These are phyloP conservation scores for Fusarium devonianum DNA, from an alignment of 2,329 filamentous ascomycete genomes.

Conservation along the genomic window DNA sequence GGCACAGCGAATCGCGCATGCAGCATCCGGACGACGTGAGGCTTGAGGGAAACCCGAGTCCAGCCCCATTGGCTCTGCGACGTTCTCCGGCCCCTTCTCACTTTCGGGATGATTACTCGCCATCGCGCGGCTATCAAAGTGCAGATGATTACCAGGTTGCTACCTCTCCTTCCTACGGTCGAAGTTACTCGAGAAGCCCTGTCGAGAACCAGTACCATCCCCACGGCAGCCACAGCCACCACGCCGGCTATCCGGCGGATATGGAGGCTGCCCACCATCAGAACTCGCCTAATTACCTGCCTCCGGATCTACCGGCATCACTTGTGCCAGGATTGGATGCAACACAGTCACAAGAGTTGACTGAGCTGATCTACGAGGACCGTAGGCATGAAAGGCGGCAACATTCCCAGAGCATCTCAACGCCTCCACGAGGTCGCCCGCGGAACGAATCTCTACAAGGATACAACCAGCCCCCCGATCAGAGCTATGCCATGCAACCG, in stretches of 20 bases:
- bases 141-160: conserved; percentile 38
- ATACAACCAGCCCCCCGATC: conserved; percentile 36
- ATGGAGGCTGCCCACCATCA: conserved; percentile 47
- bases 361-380: conserved; percentile 64
- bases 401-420: conserved; percentile 49
- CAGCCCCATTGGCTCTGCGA: conserved; percentile 56
- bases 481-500: conserved; percentile 48
- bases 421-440: conserved; percentile 52
- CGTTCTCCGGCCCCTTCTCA: conserved; percentile 40
- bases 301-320: conserved; percentile 61
- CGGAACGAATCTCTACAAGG: conserved; percentile 39
- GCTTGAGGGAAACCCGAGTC: conserved; percentile 51
- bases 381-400: conserved; percentile 57
- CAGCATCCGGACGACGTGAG: conserved; percentile 48
- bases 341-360: conserved; percentile 61
- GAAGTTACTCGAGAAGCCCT: conserved; percentile 48
- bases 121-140: conserved; percentile 37
- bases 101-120: conserved; percentile 36
- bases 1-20: conserved; percentile 36
- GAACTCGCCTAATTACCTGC: conserved; percentile 48
- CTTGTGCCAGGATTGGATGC: conserved; percentile 69
- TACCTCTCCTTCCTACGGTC: conserved; percentile 44
- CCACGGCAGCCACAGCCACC: conserved; percentile 44
- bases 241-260: conserved; percentile 46
- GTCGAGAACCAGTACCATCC: conserved; percentile 42